Evolutionary conservation across 352 stramenopile genomes (phyloP).

Genomic region (Nothophytophthora sp.): DNA sequence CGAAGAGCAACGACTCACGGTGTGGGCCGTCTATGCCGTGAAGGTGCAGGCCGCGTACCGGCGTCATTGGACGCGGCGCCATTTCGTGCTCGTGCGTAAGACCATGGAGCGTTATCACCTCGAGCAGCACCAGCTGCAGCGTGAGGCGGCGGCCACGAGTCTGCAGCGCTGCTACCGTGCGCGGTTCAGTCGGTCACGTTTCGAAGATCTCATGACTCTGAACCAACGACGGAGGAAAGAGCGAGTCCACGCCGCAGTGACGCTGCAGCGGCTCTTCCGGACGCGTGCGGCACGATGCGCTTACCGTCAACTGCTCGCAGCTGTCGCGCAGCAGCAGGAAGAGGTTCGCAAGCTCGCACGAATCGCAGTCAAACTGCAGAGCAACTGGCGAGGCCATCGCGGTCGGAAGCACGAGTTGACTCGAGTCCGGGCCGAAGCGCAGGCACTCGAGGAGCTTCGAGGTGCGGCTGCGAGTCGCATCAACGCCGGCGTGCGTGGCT

Average conservation of each 20-base stretch:
- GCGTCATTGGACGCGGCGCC: slow-evolving; percentile 57
- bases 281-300: slow-evolving; percentile 50
- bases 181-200: slow-evolving; percentile 64
- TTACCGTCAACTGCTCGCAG: slow-evolving; percentile 51
- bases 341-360: slow-evolving; percentile 31
- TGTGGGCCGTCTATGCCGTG: slow-evolving; percentile 46
- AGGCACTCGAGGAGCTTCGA: slow-evolving; percentile 29
- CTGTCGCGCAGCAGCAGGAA: slow-evolving; percentile 43
- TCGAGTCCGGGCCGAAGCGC: slow-evolving; percentile 29
- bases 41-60: slow-evolving; percentile 63
- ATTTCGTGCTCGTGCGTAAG: slow-evolving; percentile 55
- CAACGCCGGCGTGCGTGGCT: slow-evolving; percentile 62
- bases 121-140: slow-evolving; percentile 42
- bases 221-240: slow-evolving; percentile 60
- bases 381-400: slow-evolving; percentile 59
- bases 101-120: slow-evolving; percentile 61
- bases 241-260: slow-evolving; percentile 44
- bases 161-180: slow-evolving; percentile 63
- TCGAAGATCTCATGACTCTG: slow-evolving; percentile 74
- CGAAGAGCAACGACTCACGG: slow-evolving; percentile 34
- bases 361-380: slow-evolving; percentile 61
- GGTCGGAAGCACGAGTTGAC: slow-evolving; percentile 35
- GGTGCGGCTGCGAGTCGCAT: slow-evolving; percentile 59
- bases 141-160: slow-evolving; percentile 36
- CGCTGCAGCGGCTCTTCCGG: slow-evolving; percentile 64